phyloP scores from a whole-genome alignment of 2,329 filamentous ascomycete species.

The Shiraia bambusicola region DNA sequence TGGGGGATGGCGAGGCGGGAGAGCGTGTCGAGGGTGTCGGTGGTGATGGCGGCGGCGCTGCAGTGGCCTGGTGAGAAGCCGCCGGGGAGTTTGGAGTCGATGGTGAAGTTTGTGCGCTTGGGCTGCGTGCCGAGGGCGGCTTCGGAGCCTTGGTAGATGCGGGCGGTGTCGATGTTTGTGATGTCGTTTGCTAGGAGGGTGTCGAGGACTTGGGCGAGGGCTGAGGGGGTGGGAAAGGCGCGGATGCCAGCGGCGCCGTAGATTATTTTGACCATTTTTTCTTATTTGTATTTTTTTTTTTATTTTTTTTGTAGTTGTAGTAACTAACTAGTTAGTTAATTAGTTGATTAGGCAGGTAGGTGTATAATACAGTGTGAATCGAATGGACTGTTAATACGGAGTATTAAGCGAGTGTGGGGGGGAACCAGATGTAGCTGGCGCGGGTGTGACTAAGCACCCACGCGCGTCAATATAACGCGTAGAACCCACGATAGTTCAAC shows the following conservation, averaged over 20 bases:
- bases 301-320: background rate
- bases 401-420: too few species aligned
- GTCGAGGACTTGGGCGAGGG: slow-evolving; percentile 25
- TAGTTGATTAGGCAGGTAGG: too few species aligned
- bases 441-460: too few species aligned
- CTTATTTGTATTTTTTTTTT: background rate
- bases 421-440: too few species aligned
- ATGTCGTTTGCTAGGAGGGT: slow-evolving; percentile 37
- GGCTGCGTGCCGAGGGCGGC: slow-evolving; percentile 44
- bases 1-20: slow-evolving; percentile 29
- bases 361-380: too few species aligned
- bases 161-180: slow-evolving; percentile 45
- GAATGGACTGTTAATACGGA: too few species aligned
- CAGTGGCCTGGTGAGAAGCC: slow-evolving; percentile 38
- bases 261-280: slow-evolving; percentile 37
- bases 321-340: background rate
- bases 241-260: slow-evolving; percentile 39
- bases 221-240: slow-evolving; percentile 17
- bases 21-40: slow-evolving; percentile 36
- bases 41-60: slow-evolving; percentile 41
- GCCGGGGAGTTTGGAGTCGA: slow-evolving; percentile 51
- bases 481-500: too few species aligned
- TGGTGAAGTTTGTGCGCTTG: slow-evolving; percentile 46
- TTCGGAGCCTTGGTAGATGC: slow-evolving; percentile 48
- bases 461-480: too few species aligned